phyloP scores from a whole-genome alignment of 306 rosid species.

The Astragalus glycyphyllos region DNA sequence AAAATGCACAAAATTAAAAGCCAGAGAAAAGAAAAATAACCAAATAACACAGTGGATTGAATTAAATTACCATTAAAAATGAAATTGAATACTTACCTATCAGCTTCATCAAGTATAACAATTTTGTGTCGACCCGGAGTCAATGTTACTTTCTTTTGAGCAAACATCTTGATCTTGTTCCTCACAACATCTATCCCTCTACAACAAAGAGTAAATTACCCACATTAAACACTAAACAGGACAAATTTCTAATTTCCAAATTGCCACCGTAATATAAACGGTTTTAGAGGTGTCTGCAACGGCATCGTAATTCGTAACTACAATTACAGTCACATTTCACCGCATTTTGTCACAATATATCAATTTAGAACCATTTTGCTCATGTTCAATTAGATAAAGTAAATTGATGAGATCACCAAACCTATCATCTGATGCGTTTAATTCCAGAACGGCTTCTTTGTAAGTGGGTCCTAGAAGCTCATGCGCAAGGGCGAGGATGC shows the following conservation, averaged over 20 bases:
- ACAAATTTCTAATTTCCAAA: too few relatives aligned
- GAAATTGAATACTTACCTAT: constrained; percentile 57
- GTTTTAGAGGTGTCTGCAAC: too few relatives aligned
- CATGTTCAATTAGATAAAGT: background rate
- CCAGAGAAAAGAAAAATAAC: background rate
- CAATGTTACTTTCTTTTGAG: constrained; percentile 86
- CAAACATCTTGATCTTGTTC: constrained; percentile 98
- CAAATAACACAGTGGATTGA: background rate
- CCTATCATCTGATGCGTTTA: constrained; percentile 97
- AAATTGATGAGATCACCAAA: background rate
- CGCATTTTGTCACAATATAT: too few relatives aligned
- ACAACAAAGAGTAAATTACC: background rate
- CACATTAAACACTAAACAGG: background rate
- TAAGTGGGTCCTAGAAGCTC: constrained; percentile 85
- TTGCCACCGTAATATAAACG: background rate
- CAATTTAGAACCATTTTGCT: too few relatives aligned
- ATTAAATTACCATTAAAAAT: constrained; percentile 1
- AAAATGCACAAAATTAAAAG: background rate
- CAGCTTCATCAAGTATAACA: constrained; percentile 96
- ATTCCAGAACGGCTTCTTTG: constrained; percentile 91
- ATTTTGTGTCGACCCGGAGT: constrained; percentile 85
- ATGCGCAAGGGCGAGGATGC: constrained; percentile 91
- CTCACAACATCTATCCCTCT: constrained; percentile 99
- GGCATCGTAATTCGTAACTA: too few relatives aligned
- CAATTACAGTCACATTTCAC: too few relatives aligned